phyloP scores from a whole-genome alignment of 371 early-diverging fungal genomes.

The Quaeritorhiza haematococci region DNA sequence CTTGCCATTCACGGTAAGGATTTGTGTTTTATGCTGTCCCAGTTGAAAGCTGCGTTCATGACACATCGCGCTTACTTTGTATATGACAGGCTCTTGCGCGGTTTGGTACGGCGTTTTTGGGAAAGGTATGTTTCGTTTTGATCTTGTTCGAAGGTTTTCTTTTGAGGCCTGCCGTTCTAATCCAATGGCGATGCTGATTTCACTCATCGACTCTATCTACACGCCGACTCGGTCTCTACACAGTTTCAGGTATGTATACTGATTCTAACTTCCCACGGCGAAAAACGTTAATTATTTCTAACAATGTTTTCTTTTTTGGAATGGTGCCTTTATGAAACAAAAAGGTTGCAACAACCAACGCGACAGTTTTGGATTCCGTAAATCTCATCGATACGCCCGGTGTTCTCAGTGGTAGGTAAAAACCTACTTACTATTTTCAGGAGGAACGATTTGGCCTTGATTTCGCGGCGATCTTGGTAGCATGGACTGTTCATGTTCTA shows the following conservation, averaged over 20 bases:
- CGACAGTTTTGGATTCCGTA: constrained; percentile 70
- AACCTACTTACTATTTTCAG: no score
- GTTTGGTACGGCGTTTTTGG: constrained; percentile 77
- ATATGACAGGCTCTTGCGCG: constrained; percentile 59
- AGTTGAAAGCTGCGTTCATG: constrained; percentile 2
- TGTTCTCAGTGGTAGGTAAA: constrained; percentile 72
- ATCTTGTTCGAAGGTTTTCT: no score
- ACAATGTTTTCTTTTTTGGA: constrained; percentile 5
- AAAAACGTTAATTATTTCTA: not conserved
- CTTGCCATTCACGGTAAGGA: constrained; percentile 58
- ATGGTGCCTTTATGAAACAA: not conserved
- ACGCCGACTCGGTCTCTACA: no score
- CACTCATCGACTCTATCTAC: no score
- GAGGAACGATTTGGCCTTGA: no score
- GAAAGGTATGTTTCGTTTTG: no score
- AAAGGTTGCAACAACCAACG: constrained; percentile 67
- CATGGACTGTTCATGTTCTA: no score
- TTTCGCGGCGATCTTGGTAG: no score
- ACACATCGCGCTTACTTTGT: no score
- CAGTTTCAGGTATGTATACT: constrained; percentile 75
- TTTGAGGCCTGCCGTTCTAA: no score
- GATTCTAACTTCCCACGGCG: no score
- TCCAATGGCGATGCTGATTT: no score
- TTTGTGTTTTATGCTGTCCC: not conserved
- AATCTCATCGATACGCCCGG: constrained; percentile 87